These are phyloP conservation scores for Omphalotus olearius DNA, from an alignment of 1,284 basidiomycete genomes.

Conservation along the genomic window DNA sequence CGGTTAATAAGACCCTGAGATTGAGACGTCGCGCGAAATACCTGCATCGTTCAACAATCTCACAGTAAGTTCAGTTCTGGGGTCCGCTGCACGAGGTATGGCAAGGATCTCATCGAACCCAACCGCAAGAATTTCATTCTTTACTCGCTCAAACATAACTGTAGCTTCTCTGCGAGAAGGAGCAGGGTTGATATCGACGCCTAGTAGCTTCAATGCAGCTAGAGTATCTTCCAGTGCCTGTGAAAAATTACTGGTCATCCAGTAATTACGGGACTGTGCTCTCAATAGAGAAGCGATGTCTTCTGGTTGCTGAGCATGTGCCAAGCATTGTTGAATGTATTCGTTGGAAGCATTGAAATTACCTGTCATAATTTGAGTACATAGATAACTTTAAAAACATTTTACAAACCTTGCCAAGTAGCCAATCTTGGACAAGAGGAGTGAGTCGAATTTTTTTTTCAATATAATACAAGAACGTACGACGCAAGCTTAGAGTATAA, in stretches of 20 bases:
- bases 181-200: slow-evolving; percentile 51
- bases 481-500: slow-evolving; percentile 55
- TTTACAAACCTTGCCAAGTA: slow-evolving; percentile 53
- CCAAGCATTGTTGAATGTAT: slow-evolving; percentile 49
- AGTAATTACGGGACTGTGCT: slow-evolving; percentile 57
- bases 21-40: slow-evolving; percentile 20
- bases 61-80: slow-evolving; percentile 56
- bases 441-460: neutral
- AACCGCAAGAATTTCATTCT: slow-evolving; percentile 62
- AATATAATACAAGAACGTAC: slow-evolving; percentile 32
- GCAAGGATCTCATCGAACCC: slow-evolving; percentile 63
- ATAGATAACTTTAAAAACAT: neutral
- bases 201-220: slow-evolving; percentile 55
- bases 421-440: slow-evolving; percentile 36
- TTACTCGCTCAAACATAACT: slow-evolving; percentile 61
- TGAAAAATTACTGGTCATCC: slow-evolving; percentile 50
- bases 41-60: slow-evolving; percentile 65
- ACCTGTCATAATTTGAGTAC: slow-evolving; percentile 28
- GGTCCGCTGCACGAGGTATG: slow-evolving; percentile 56
- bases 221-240: slow-evolving; percentile 57
- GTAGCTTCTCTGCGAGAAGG: slow-evolving; percentile 53
- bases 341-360: slow-evolving; percentile 47
- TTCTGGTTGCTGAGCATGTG: slow-evolving; percentile 43
- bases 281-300: slow-evolving; percentile 55
- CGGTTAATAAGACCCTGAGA: slow-evolving; percentile 8